phyloP scores from a whole-genome alignment of 345 rosid genomes.

The Cardiospermum halicacabum region DNA sequence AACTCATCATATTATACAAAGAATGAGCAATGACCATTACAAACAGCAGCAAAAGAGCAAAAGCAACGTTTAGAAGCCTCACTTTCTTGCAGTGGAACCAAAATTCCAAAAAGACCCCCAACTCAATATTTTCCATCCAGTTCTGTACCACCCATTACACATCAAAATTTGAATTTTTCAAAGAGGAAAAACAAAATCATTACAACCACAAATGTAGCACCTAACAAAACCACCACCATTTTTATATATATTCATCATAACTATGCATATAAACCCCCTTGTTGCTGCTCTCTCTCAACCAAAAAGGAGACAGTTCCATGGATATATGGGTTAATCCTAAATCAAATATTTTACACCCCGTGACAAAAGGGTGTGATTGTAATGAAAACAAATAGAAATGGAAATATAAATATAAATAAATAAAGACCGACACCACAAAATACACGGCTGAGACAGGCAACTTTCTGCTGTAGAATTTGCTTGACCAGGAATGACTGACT shows the following conservation, averaged over 20 bases:
- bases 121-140: not conserved
- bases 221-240: not conserved
- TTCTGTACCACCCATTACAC: constrained; percentile 4
- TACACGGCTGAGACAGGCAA: constrained; percentile 9
- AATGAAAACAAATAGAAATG: not conserved
- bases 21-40: constrained; percentile 21
- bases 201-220: not conserved
- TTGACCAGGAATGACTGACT: too few relatives aligned
- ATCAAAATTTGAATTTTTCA: too few relatives aligned
- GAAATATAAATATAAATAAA: not conserved
- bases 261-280: constrained; percentile 13
- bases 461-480: constrained; percentile 24
- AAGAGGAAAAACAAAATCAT: constrained; percentile 4
- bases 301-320: constrained; percentile 3
- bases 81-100: constrained; percentile 2
- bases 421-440: not conserved
- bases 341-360: not conserved
- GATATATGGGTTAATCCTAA: constrained; percentile 9
- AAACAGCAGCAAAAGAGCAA: constrained; percentile 16
- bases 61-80: constrained; percentile 6
- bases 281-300: constrained; percentile 8
- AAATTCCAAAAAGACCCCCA: constrained; percentile 14
- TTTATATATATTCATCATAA: not conserved
- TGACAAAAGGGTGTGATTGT: not conserved
- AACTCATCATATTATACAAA: constrained; percentile 20